Base-by-base conservation (phyloP, 192 early-diverging fungal species). In the Coemansia sp. region DNA sequence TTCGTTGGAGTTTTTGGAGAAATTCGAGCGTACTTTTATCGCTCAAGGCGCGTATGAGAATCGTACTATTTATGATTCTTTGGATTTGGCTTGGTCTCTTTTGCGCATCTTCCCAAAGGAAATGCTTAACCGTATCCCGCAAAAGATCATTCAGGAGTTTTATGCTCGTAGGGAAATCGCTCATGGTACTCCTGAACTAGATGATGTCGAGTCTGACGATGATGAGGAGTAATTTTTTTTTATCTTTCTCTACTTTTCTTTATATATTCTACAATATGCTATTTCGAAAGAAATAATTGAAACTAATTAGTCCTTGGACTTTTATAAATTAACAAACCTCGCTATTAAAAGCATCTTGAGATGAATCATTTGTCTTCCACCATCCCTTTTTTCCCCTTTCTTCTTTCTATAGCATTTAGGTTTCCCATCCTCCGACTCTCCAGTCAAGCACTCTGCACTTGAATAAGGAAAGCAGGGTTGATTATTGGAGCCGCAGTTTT, bases 91-190 rank as follows among this genome's bases (percentile, higher is more conserved):
- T n/a, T 99, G 98, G 98, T 95, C 94, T 24, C 87, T 99, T 62
- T 87, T 99, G 47, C 93, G 98, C 73, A 97, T 99, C 79, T 99
- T 99, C 93, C 98, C 98, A 72, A 99, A 99, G 91, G 98, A 99
- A 80, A 90, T 98, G 91, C 90, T 99, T 42, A 99, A 99, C 88
- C 94, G 98, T 74, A 98, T 99, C 77, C 96, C 98, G 67, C 93
- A 95, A 72, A 96, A 97, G 72, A 77, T 98, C 54, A 86, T 99
- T 54, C 89, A 90, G 66, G 97, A 99, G 80, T 99, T 87, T 73
- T 99, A 99, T 85, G 92, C 93, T 51, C 91, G 96, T 16, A 69
- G 81, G 34, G 76, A 75, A 16, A 36, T 44, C n/a, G 33, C 44
- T 10, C 43, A 66, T n/a, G 51, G 40, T 20, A 22, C 41, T 9